Conservation (phyloP, 73 alveolate genomes). For the Stentor roeselii region DNA sequence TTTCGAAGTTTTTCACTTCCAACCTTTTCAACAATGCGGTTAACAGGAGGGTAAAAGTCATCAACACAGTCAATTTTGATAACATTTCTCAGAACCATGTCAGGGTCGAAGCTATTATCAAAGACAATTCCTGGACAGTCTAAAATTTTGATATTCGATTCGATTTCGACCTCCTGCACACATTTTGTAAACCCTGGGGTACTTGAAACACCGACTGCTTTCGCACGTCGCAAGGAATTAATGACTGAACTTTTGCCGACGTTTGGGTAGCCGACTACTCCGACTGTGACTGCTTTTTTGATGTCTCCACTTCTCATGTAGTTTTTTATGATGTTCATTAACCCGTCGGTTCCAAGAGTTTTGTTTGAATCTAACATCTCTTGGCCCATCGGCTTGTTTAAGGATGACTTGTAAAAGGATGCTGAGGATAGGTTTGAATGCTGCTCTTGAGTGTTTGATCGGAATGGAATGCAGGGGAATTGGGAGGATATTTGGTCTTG, state of each 20-base stretch:
- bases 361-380: conserved; percentile 75
- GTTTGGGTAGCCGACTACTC: conserved; percentile 98
- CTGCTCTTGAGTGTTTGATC: conserved; percentile 86
- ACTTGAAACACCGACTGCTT: conserved; percentile 92
- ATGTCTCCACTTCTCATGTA: conserved; percentile 86
- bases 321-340: conserved; percentile 88
- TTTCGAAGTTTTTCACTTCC: conserved; percentile 63
- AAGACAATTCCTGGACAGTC: conserved; percentile 98
- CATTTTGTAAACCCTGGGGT: conserved; percentile 96
- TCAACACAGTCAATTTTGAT: conserved; percentile 87
- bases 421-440: conserved; percentile 71
- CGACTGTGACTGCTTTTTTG: conserved; percentile 81
- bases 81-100: conserved; percentile 77
- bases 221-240: conserved; percentile 80
- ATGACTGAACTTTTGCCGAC: conserved; percentile 82
- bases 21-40: conserved; percentile 77
- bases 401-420: conserved; percentile 70
- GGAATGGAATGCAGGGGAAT: conserved; percentile 83
- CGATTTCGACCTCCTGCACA: conserved; percentile 93
- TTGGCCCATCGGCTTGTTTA: conserved; percentile 75
- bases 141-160: conserved; percentile 81
- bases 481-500: conserved; percentile 74
- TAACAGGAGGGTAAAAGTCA: conserved; percentile 89
- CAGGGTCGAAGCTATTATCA: conserved; percentile 60
- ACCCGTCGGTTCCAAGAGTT: conserved; percentile 94